These are phyloP conservation scores for Malassezia restricta DNA, from an alignment of 1,284 basidiomycete genomes.

Conservation along the genomic window DNA sequence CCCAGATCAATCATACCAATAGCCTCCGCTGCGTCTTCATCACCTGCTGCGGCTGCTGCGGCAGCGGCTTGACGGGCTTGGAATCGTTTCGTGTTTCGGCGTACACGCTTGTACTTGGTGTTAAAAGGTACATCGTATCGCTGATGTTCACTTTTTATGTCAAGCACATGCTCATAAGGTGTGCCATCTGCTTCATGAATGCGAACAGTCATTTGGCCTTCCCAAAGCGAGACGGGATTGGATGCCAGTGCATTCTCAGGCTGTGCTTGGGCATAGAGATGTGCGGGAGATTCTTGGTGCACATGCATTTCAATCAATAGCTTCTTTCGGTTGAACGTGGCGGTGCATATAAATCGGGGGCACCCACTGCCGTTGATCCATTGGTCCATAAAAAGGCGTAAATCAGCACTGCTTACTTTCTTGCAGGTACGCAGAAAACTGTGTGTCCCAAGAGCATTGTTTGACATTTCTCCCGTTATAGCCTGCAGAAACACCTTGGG, in stretches of 20 bases:
- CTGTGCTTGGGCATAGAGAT: slow-evolving; percentile 28
- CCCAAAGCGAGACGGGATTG: slow-evolving; percentile 48
- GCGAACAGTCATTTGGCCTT: slow-evolving; percentile 89
- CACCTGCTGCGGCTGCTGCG: slow-evolving; percentile 68
- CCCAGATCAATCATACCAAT: slow-evolving; percentile 89
- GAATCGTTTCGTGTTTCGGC: slow-evolving; percentile 85
- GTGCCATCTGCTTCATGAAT: slow-evolving; percentile 99
- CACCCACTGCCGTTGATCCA: slow-evolving; percentile 98
- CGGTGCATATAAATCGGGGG: slow-evolving; percentile 75
- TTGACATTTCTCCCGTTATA: slow-evolving; percentile 70
- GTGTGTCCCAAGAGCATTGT: slow-evolving; percentile 73
- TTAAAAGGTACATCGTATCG: slow-evolving; percentile 96
- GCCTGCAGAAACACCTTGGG: slow-evolving; percentile 90
- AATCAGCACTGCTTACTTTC: slow-evolving; percentile 69
- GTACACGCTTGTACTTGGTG: slow-evolving; percentile 97
- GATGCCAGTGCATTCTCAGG: slow-evolving; percentile 37
- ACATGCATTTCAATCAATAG: slow-evolving; percentile 94
- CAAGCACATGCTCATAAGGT: slow-evolving; percentile 94
- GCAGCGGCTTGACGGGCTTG: slow-evolving; percentile 84
- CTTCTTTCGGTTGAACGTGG: slow-evolving; percentile 92
- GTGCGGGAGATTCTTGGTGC: slow-evolving; percentile 72
- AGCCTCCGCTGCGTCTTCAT: slow-evolving; percentile 66
- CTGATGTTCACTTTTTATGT: slow-evolving; percentile 74
- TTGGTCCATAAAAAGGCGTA: slow-evolving; percentile 81
- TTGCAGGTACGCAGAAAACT: slow-evolving; percentile 81